Evolutionary conservation across 2,329 filamentous ascomycete species (phyloP), one percentile per base, ranked within the genome.

Genomic region (Claviceps monticola): DNA sequence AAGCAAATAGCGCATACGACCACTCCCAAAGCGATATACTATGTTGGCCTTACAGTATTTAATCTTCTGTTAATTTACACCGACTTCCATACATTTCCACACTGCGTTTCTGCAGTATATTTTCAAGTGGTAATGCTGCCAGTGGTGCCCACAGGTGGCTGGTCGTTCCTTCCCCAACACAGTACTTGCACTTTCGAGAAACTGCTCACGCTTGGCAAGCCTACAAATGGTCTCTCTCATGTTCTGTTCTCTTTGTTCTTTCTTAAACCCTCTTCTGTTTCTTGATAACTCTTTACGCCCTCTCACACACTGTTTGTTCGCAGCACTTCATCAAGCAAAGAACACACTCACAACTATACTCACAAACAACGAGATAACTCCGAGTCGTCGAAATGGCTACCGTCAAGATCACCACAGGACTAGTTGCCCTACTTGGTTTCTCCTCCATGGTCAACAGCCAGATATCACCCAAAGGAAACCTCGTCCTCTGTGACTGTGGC

Each of bases 401-500:
- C 17, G 49, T 46, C 51, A 65, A 63, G 52, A 41, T 63, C 43
- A 34, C 56, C 6, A 45, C 49, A 19, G 55, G 56, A 37, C 29
- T 61, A 19, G 50, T 57, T 26, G 56, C 56, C 51, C 37, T 63
- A 26, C 49, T 62, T 13, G 53, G 59, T 41, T 51, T 68, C 9
- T 23, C 60, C 42, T 51, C 56, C 36, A 38, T 57, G 11, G 52
- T 48, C 21, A 51, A 55, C 14, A 60, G 58, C 46, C 58, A 66
- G 49, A 59, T 59, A 50, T 58, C 62, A 38, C 58, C 59, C 37
- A 60, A 64, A 14, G 67, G 68, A 55, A 63, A 70, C 16, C 65
- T 71, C 41, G 61, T 71, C 41, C 64, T 71, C 46, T 68, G 67
- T 34, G 68, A 71, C 50, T 71, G 68, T 51, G 68, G 69, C 34